Percentiles rank a stretch among this genome's conserved stretches.
Evolutionary conservation across 805 yeast genomes (phyloP).

Genomic region (Tetrapisispora phaffii): DNA sequence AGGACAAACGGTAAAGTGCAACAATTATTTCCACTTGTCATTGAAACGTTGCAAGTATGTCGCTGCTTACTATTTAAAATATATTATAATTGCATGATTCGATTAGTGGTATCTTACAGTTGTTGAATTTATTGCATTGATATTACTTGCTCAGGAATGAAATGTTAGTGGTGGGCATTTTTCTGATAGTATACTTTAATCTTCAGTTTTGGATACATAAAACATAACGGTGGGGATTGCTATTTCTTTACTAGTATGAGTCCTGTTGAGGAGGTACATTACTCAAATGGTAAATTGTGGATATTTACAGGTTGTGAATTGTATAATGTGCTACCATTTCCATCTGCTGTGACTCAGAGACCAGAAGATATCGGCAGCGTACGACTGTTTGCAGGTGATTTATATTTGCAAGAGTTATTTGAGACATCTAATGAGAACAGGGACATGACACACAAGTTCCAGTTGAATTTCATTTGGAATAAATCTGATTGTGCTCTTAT

Average conservation of each 20-base stretch:
- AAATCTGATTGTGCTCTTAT: not conserved
- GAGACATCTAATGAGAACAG: conserved; percentile 3
- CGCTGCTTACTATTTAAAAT: no score
- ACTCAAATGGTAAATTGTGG: conserved; percentile 5
- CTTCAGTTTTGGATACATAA: no score
- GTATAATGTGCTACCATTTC: conserved; percentile 17
- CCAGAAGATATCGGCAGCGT: conserved; percentile 8
- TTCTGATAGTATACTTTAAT: no score
- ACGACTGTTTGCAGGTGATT: conserved; percentile 13
- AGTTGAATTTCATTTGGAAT: conserved; percentile 9
- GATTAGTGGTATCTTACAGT: no score
- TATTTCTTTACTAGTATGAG: not conserved
- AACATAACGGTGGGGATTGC: no score
- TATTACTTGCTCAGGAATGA: no score
- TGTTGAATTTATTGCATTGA: no score
- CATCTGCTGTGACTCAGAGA: conserved; percentile 4
- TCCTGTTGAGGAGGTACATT: not conserved
- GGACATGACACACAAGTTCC: conserved; percentile 12
- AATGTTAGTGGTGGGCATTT: no score
- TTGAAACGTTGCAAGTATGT: no score
- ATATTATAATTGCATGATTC: no score
- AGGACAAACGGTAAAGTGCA: no score
- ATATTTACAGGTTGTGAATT: conserved; percentile 8
- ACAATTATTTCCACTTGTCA: no score
- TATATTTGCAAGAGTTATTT: conserved; percentile 14